Base-by-base conservation (phyloP, 768 basidiomycete species). In the Rubroboletus pulcherrimus region DNA sequence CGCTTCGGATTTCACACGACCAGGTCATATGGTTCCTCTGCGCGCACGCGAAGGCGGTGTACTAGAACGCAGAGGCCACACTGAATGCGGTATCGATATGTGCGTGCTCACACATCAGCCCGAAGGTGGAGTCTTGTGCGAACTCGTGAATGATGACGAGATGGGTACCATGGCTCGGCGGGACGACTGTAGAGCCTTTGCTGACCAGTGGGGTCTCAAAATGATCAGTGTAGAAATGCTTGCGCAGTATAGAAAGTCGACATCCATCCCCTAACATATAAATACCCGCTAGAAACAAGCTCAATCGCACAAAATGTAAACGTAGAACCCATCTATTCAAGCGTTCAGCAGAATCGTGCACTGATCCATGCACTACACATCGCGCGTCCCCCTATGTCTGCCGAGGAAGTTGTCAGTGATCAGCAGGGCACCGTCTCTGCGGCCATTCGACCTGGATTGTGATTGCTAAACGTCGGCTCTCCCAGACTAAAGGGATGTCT, bases 211-310 rank as follows among this genome's bases (percentile, higher is more conserved):
- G 88, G 90, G 92, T 9, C 66, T 98, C 52, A 93, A 90, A 68
- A 91, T 97, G 86, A 92, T 99, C 66, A 95, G 89, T 56, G 89
- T 99, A 7, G 94, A 94, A 62, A 86, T 87, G 86, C 72, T 91
- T 38, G 83, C 74, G 9, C 79, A 83, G 66, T 73, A 72, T 59
- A 69, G 68, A 33, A 57, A 10, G 15, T 54, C 54, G 9, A 41
- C 44, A 33, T 63, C 42, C 35, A 30, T 35, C 31, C 47, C 34
- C 15, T 48, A 17, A 31, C 44, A 11, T 15, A 15, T 47, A 47
- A 50, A 59, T 45, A 49, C 31, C 21, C n/a, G 5, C 48, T 24
- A 40, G 7, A 31, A 12, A 14, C 15, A 26, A 24, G 24, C 29
- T 34, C 37, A 2, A 17, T 17, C 15, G 39, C 39, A 38, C 24